These are phyloP conservation scores for Penicillium cinerascens DNA, from an alignment of 495 filamentous ascomycete genomes.

Conservation along the genomic window DNA sequence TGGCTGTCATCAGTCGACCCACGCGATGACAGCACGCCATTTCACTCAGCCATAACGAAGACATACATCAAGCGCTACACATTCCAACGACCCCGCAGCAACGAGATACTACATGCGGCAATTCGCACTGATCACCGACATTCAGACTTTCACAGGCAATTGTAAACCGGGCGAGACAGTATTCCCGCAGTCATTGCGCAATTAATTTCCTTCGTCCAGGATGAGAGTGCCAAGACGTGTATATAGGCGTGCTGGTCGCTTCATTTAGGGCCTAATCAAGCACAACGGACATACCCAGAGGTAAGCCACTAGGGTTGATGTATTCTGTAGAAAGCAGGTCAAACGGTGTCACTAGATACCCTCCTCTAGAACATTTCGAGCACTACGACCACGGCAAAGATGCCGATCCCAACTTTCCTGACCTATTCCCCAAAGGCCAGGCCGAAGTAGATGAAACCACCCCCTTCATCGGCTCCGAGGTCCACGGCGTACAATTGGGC, in stretches of 20 bases:
- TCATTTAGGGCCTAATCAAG: slow-evolving; percentile 27
- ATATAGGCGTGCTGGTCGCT: neutral
- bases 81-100: neutral
- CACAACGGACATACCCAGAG: slow-evolving; percentile 51
- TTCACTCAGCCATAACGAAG: neutral
- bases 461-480: slow-evolving; percentile 54
- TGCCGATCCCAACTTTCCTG: slow-evolving; percentile 49
- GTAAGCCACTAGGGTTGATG: slow-evolving; percentile 12
- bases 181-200: neutral
- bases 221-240: neutral
- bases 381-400: slow-evolving; percentile 49
- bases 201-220: neutral
- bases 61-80: neutral
- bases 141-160: neutral
- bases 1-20: neutral
- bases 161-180: neutral
- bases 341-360: slow-evolving; percentile 28
- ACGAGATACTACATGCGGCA: neutral
- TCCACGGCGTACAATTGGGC: slow-evolving; percentile 54
- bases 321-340: no score
- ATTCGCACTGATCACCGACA: neutral
- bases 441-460: slow-evolving; percentile 47
- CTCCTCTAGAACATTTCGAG: slow-evolving; percentile 41
- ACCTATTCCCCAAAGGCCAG: slow-evolving; percentile 45
- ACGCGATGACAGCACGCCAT: neutral